phyloP scores from a whole-genome alignment of 2,329 filamentous ascomycete genomes.

The Neofusicoccum umdonicola region DNA sequence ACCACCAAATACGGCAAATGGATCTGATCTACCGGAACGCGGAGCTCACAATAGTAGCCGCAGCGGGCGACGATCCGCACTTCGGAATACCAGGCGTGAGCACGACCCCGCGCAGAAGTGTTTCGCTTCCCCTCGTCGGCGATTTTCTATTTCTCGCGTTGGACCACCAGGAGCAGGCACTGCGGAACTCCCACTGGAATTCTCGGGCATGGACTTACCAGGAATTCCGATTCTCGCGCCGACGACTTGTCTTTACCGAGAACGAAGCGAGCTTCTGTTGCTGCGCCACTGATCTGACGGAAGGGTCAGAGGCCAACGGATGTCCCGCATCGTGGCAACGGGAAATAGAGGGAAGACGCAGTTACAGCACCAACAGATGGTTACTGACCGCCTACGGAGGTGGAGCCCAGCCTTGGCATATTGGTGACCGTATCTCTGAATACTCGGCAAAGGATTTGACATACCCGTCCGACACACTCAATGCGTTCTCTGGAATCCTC shows the following conservation, averaged over 20 bases:
- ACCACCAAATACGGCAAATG: constrained; percentile 46
- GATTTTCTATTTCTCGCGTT: background rate
- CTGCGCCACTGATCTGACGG: background rate
- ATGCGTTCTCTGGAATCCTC: background rate
- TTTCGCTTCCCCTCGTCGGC: background rate
- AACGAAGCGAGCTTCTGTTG: background rate
- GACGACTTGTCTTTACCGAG: background rate
- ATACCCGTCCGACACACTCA: background rate
- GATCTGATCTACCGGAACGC: constrained; percentile 47
- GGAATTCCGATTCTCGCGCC: background rate
- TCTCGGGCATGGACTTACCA: background rate
- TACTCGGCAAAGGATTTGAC: background rate
- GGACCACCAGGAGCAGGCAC: background rate
- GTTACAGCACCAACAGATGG: background rate
- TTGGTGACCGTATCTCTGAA: background rate
- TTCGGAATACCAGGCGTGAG: constrained; percentile 33
- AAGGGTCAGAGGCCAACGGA: background rate
- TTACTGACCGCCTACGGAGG: background rate
- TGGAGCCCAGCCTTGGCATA: background rate
- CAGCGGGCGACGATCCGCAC: constrained; percentile 36
- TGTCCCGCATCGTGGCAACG: too few relatives aligned
- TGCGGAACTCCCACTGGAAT: background rate
- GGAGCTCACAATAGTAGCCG: constrained; percentile 44
- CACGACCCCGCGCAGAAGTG: background rate
- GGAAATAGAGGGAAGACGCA: too few relatives aligned